phyloP scores from a whole-genome alignment of 2,329 filamentous ascomycete genomes.

The Ascochyta rabiei region DNA sequence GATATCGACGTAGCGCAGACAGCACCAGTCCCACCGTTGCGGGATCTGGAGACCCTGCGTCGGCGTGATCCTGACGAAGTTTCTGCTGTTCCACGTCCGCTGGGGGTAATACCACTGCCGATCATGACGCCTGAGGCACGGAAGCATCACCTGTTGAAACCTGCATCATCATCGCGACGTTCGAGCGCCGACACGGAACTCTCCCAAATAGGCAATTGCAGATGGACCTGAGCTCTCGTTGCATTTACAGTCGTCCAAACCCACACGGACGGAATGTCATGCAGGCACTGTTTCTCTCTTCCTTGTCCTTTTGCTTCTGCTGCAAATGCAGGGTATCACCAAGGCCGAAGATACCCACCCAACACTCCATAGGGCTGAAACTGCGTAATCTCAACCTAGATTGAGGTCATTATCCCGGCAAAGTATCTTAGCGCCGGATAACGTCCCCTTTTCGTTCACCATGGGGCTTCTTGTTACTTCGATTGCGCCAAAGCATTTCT shows the following conservation, averaged over 20 bases:
- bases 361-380: constrained; percentile 10
- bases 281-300: neutral
- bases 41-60: constrained; percentile 35
- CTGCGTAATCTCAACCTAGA: constrained; percentile 6
- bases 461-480: neutral
- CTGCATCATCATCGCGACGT: constrained; percentile 8
- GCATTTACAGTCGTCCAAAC: neutral
- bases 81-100: constrained; percentile 28
- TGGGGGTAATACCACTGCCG: constrained; percentile 22
- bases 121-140: constrained; percentile 43
- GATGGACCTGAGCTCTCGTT: neutral
- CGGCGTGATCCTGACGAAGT: constrained; percentile 29
- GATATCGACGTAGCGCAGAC: constrained; percentile 21
- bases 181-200: neutral
- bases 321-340: neutral
- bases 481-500: neutral
- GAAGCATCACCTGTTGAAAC: constrained; percentile 11
- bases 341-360: constrained; percentile 3
- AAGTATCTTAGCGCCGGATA: constrained; percentile 1
- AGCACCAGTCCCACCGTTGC: constrained; percentile 24
- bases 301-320: neutral
- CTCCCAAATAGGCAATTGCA: neutral
- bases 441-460: neutral
- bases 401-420: neutral
- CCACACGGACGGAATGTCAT: neutral